Evolutionary conservation across 257 asterid genomes (phyloP), one percentile per base, ranked within the genome.

Genomic region (Linaria vulgaris): DNA sequence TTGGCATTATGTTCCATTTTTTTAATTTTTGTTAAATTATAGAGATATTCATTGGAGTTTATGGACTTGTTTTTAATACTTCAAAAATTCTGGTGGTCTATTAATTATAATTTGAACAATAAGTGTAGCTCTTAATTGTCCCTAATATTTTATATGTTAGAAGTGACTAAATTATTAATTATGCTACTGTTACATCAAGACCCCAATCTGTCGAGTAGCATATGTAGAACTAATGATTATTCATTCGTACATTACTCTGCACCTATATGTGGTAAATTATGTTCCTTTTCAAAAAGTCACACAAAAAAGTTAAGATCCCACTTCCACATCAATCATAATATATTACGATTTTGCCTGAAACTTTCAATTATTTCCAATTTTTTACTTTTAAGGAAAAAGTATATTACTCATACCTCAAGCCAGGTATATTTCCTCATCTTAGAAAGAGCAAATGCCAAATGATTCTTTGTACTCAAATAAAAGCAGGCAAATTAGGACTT

Each of bases 381-480:
- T 8, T 9, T 1, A 9, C 23, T 59, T 59, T 20, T 12, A 59
- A 19, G 12, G 20, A 3, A 24, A 39, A 39, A n/a, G 50, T 41
- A 9, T 41, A 9, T 41, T 59, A 45, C 31, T 59, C 37, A 23
- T 59, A n/a, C 64, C 9, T 12, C 50, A 41, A 59, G 52, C 37
- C 52, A 41, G 41, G 58, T 25, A 52, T 52, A 22, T 52, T 47
- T 52, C 1, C 14, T 34, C 41, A 34, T 34, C 41, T 34, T 34
- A 4, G 11, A 34, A 34, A 27, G 6, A 27, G 34, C n/a, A n/a
- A n/a, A n/a, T n/a, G n/a, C n/a, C n/a, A n/a, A n/a, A n/a, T n/a
- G n/a, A n/a, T n/a, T n/a, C n/a, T n/a, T n/a, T n/a, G n/a, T n/a
- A n/a, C n/a, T n/a, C n/a, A n/a, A n/a, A n/a, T n/a, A n/a, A n/a